Evolutionary conservation across 768 basidiomycete genomes (phyloP).

Genomic region (Leucosporidium yakuticum): DNA sequence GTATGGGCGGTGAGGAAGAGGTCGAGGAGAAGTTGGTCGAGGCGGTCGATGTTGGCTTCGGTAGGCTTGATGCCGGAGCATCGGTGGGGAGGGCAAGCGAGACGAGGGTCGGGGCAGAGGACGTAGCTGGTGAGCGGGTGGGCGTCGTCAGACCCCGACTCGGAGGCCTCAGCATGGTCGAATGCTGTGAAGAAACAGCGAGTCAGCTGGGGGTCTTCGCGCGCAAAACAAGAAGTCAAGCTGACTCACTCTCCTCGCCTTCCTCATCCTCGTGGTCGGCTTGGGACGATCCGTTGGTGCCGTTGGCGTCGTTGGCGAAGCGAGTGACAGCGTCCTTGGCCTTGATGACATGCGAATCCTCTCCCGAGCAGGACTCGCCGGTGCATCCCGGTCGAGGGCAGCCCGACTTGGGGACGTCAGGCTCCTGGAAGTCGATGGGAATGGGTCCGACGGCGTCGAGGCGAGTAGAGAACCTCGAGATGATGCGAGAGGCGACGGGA

Average conservation of each 20-base stretch:
- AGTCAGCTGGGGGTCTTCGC: not conserved
- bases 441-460: not conserved
- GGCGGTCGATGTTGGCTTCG: not conserved
- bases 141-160: not conserved
- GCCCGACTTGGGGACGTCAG: not conserved
- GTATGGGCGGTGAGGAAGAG: not conserved
- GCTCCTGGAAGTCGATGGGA: not conserved
- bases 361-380: not conserved
- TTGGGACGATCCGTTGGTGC: not conserved
- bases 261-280: not conserved
- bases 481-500: too few relatives aligned
- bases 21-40: not conserved
- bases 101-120: not conserved
- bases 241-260: not conserved
- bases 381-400: not conserved
- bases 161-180: not conserved
- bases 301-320: not conserved
- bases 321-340: not conserved
- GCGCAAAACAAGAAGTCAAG: not conserved
- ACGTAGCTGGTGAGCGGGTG: not conserved
- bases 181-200: not conserved
- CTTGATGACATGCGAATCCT: too few relatives aligned
- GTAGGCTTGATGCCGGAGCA: not conserved
- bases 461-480: not conserved
- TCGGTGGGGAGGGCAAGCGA: not conserved